These are phyloP conservation scores for Athelia sp. DNA, from an alignment of 1,284 basidiomycete species.

Conservation along the genomic window DNA sequence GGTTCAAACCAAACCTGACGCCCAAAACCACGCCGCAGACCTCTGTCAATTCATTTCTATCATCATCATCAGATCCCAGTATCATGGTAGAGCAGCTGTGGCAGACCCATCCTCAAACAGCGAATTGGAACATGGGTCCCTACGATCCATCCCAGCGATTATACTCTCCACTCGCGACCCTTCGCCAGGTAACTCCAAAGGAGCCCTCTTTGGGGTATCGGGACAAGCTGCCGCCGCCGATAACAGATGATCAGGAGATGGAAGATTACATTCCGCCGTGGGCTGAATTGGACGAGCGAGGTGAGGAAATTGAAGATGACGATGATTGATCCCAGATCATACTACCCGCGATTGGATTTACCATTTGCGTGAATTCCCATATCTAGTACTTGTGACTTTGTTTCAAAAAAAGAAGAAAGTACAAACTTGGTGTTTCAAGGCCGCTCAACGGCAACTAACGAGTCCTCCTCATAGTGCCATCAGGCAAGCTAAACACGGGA, in stretches of 20 bases:
- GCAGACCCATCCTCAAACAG: neutral
- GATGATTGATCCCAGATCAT: too few species aligned
- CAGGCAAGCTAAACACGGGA: too few species aligned
- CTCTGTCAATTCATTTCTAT: too few species aligned
- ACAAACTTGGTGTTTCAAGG: too few species aligned
- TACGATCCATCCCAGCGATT: neutral
- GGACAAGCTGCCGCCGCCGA: neutral
- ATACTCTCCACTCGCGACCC: neutral
- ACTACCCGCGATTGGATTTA: too few species aligned
- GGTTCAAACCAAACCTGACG: neutral
- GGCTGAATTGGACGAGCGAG: neutral
- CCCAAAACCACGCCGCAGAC: too few species aligned
- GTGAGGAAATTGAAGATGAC: neutral
- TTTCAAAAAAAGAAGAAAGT: too few species aligned
- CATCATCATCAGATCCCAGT: too few species aligned
- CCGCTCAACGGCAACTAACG: too few species aligned
- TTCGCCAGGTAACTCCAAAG: neutral
- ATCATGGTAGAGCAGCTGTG: neutral
- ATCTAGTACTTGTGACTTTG: too few species aligned
- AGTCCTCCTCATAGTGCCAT: too few species aligned
- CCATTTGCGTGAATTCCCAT: too few species aligned
- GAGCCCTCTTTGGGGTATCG: neutral
- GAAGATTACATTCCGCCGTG: neutral
- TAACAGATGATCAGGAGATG: neutral
- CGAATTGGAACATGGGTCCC: neutral